Conservation (phyloP, 148 eudicot genomes). For the Rhododendron vialii region DNA sequence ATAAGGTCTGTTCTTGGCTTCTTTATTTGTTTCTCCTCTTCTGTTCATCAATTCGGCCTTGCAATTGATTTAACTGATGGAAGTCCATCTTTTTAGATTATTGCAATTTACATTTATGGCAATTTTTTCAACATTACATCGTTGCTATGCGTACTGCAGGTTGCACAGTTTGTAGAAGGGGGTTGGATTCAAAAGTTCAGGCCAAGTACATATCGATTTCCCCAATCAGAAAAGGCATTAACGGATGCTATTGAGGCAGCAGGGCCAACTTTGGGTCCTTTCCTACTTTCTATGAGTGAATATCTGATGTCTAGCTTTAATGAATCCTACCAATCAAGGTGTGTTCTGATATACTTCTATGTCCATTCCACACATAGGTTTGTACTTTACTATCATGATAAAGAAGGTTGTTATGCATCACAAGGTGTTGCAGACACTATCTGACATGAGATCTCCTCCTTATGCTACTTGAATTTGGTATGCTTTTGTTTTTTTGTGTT, state of each 20-base stretch:
- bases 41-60: not conserved
- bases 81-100: not conserved
- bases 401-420: not conserved
- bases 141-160: slow-evolving; percentile 34
- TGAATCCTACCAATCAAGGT: slow-evolving; percentile 95
- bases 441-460: not conserved
- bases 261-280: slow-evolving; percentile 77
- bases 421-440: not conserved
- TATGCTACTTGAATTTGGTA: not conserved
- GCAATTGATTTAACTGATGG: not conserved
- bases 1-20: slow-evolving; percentile 42
- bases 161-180: slow-evolving; percentile 66
- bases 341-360: slow-evolving; percentile 9
- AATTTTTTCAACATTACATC: not conserved
- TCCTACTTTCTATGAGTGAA: slow-evolving; percentile 91
- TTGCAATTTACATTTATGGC: not conserved
- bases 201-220: slow-evolving; percentile 69
- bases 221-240: slow-evolving; percentile 65
- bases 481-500: not conserved
- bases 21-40: not conserved
- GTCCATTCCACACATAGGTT: slow-evolving; percentile 8
- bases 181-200: slow-evolving; percentile 83
- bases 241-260: slow-evolving; percentile 87
- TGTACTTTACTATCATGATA: not conserved
- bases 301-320: slow-evolving; percentile 91